Base-by-base conservation (phyloP, 2,329 filamentous ascomycete species). In the Colletotrichum sp. region DNA sequence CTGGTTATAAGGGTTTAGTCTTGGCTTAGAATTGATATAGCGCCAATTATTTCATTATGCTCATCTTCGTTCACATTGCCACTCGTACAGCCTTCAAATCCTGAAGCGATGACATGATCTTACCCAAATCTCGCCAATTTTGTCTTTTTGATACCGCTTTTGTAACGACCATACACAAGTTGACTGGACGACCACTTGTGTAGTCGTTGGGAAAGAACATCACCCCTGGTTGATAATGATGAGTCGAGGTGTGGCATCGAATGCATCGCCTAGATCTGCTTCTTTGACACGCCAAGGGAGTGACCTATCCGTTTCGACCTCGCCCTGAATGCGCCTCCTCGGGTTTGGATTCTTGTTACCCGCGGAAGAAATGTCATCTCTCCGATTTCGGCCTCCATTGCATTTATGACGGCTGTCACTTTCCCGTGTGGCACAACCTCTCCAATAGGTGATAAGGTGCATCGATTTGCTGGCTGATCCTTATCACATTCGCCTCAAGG, bases 1-100 rank as follows among this genome's bases (percentile, higher is more conserved):
- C 79, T 10, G 74, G 71, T 0, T 83, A 84, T 24, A 76, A 76
- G 4, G 78, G 79, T 52, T 77, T 80, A 64, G 59, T 71, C 5
- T 52, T 79, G 64, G 71, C 71, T 63, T 73, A 52, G 30, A 57
- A n/a, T n/a, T n/a, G 13, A 63, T 5, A 18, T 8, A 63, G 30
- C 55, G 16, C 16, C 16, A 63, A 63, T 21, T 4, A 21, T n/a
- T n/a, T 30, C 44, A 21, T 21, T 52, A 52, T 21, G n/a, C 6
- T 13, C 6, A n/a, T 21, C 2, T 21, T 21, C n/a, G 15, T 52
- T 21, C 44, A 24, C 12, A 49, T 12, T 21, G n/a, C 44, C 44
- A 24, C 44, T 52, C n/a, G n/a, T 52, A 52, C n/a, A 13, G 7
- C n/a, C 10, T 52, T 13, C 6, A 52, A 52, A 52, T 12, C n/a